These are phyloP conservation scores for Amaranthus palmeri DNA, from an alignment of 148 eudicot genomes.

Conservation along the genomic window DNA sequence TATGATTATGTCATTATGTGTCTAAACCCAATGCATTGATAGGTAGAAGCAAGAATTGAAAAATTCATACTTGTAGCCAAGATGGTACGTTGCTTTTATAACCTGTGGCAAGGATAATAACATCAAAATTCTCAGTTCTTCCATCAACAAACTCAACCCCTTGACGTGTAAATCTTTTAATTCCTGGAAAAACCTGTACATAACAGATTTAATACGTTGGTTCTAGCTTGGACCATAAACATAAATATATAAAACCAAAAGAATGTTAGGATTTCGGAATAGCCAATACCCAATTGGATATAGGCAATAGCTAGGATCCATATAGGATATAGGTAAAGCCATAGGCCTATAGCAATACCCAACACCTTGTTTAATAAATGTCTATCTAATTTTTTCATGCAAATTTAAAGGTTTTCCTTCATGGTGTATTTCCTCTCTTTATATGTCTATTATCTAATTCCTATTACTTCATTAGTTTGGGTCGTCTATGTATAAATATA, in stretches of 20 bases:
- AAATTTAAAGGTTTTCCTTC: no score
- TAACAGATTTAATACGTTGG: background rate
- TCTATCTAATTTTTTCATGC: no score
- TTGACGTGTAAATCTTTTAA: conserved; percentile 39
- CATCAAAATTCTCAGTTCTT: conserved; percentile 47
- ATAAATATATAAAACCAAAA: background rate
- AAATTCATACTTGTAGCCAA: conserved; percentile 56
- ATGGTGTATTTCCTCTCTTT: no score
- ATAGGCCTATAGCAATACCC: no score
- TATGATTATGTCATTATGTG: no score
- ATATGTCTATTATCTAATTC: no score
- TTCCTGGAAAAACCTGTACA: conserved; percentile 45
- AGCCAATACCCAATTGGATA: no score
- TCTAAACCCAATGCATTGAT: background rate
- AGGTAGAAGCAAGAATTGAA: background rate
- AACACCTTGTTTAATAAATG: no score
- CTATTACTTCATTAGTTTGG: no score
- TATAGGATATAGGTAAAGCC: no score
- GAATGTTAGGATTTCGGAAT: background rate
- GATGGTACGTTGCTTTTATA: conserved; percentile 67
- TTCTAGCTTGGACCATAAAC: conserved; percentile 1
- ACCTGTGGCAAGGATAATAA: conserved; percentile 65
- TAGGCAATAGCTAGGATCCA: no score
- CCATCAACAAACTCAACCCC: conserved; percentile 56
- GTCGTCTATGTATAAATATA: no score